Percentiles rank a stretch among this genome's conserved stretches.
Evolutionary conservation across 805 yeast species (phyloP).

Genomic region (Lachancea sp.): DNA sequence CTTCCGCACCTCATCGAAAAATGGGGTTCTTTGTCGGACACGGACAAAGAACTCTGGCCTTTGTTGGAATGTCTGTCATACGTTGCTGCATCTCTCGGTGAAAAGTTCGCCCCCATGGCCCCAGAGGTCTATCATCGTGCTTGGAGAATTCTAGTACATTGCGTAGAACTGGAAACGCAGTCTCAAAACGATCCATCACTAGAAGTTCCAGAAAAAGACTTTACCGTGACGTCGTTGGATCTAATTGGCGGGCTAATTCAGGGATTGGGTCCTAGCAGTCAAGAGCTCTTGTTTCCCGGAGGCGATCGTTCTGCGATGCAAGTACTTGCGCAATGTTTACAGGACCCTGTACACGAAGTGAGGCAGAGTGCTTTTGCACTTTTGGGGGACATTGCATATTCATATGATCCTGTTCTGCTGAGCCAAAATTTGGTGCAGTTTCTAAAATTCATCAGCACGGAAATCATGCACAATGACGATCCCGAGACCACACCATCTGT

Average conservation of each 20-base stretch:
- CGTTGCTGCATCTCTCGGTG: conserved; percentile 82
- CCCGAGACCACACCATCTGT: conserved; percentile 30
- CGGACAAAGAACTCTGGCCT: conserved; percentile 85
- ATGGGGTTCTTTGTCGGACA: conserved; percentile 72
- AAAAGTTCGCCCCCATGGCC: conserved; percentile 82
- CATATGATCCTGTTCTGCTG: conserved; percentile 34
- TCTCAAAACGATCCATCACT: conserved; percentile 59
- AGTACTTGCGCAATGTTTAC: conserved; percentile 60
- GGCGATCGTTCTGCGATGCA: conserved; percentile 45
- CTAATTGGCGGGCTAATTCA: conserved; percentile 89
- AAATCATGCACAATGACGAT: conserved; percentile 43
- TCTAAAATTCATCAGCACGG: conserved; percentile 61
- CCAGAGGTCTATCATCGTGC: conserved; percentile 79
- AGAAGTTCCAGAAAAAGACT: conserved; percentile 82
- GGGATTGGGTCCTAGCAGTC: conserved; percentile 65
- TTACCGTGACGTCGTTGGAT: conserved; percentile 82
- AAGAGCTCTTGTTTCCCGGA: conserved; percentile 36
- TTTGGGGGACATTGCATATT: conserved; percentile 79
- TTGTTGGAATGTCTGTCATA: conserved; percentile 87
- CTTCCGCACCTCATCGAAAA: conserved; percentile 77
- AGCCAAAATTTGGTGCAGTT: conserved; percentile 37
- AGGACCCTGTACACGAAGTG: conserved; percentile 78
- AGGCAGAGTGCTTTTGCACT: conserved; percentile 88
- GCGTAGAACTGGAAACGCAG: conserved; percentile 60
- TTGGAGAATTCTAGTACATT: conserved; percentile 55